Evolutionary conservation across 495 filamentous ascomycete genomes (phyloP).

Genomic region (Aspergillus steynii): DNA sequence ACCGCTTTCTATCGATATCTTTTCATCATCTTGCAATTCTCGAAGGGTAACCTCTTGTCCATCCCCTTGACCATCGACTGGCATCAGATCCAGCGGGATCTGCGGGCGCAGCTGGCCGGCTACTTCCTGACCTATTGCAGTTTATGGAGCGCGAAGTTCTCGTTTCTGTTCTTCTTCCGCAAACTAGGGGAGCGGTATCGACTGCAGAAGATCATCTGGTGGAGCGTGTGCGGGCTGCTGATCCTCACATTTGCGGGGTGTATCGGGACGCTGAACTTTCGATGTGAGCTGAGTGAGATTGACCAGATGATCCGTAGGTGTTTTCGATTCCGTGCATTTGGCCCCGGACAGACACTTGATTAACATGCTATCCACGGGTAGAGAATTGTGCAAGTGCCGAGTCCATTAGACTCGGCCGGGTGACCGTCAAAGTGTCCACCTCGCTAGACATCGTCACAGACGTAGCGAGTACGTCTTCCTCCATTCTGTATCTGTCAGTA

Average conservation of each 20-base stretch:
- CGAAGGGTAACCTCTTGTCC: not conserved
- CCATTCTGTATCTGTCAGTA: not conserved
- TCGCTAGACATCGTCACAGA: not conserved
- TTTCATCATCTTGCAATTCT: not conserved
- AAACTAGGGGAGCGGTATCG: conserved; percentile 3
- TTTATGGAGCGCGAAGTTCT: conserved; percentile 4
- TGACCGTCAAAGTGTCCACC: not conserved
- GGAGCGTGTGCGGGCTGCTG: not conserved
- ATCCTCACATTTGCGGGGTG: not conserved
- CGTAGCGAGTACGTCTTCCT: not conserved
- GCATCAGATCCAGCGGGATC: not conserved
- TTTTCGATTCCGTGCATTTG: not conserved
- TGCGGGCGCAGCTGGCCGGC: not conserved
- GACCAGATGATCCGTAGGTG: not conserved
- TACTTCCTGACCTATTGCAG: not conserved
- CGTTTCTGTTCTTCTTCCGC: conserved; percentile 7
- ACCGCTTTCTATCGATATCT: not conserved
- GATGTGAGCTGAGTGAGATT: not conserved
- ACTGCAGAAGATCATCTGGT: conserved; percentile 5
- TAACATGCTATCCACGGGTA: not conserved
- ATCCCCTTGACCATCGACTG: not conserved
- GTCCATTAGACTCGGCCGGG: not conserved
- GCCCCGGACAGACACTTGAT: no score
- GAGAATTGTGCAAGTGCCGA: not conserved
- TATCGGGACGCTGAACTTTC: not conserved